Conservation (phyloP, 2,329 filamentous ascomycete genomes). For the Cercospora citrullina region DNA sequence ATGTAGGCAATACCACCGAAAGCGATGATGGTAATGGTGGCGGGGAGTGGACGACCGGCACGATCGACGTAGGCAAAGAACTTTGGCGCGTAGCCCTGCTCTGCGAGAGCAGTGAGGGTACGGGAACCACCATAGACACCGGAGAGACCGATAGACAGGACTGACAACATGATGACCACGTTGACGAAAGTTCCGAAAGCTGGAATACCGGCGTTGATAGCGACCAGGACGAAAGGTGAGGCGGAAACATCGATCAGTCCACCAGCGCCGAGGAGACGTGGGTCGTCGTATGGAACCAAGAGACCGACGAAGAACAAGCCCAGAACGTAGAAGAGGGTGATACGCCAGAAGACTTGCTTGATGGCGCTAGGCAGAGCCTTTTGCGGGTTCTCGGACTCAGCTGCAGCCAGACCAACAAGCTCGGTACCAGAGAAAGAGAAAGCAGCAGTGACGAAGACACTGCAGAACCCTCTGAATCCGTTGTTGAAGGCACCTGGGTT, state of each 20-base stretch:
- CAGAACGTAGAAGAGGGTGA: constrained; percentile 85
- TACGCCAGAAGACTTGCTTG: constrained; percentile 95
- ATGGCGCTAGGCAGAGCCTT: constrained; percentile 82
- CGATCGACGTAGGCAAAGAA: constrained; percentile 63
- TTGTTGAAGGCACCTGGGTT: constrained; percentile 47
- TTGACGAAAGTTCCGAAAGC: constrained; percentile 89
- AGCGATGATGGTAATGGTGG: constrained; percentile 44
- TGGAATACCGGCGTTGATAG: constrained; percentile 71
- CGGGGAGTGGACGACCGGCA: constrained; percentile 59
- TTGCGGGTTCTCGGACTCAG: constrained; percentile 74
- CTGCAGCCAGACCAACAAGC: constrained; percentile 67
- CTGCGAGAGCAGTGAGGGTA: constrained; percentile 84
- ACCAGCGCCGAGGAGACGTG: constrained; percentile 58
- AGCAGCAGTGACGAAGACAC: constrained; percentile 63
- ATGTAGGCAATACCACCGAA: constrained; percentile 63
- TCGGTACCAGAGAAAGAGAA: constrained; percentile 65
- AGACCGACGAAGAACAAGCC: constrained; percentile 78
- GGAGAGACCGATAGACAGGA: constrained; percentile 70
- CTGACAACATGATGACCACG: constrained; percentile 86
- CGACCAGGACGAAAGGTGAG: constrained; percentile 92
- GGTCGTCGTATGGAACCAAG: constrained; percentile 72
- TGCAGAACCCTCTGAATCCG: constrained; percentile 65
- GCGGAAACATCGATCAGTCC: constrained; percentile 66
- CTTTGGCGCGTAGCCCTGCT: constrained; percentile 64
- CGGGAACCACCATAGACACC: constrained; percentile 88